Conservation (phyloP, 257 asterid genomes). For the Pogostemon cablin region DNA sequence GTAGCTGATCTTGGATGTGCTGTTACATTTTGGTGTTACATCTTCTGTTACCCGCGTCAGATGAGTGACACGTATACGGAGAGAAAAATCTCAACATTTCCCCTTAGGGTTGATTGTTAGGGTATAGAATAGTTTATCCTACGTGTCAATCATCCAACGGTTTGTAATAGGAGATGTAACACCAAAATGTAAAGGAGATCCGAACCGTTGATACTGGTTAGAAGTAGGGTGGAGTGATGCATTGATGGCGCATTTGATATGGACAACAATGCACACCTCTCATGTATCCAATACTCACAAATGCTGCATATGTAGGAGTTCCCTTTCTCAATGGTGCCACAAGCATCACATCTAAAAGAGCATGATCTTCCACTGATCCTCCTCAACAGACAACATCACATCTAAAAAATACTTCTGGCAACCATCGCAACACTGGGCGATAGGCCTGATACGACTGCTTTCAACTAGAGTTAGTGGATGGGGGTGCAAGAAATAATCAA, state of each 20-base stretch:
- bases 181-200: neutral
- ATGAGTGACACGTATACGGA: too few species aligned
- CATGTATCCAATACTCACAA: neutral
- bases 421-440: neutral
- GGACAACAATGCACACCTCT: constrained; percentile 10
- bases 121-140: too few species aligned
- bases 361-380: neutral
- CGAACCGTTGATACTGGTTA: neutral
- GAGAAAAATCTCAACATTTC: too few species aligned
- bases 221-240: neutral
- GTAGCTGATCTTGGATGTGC: too few species aligned
- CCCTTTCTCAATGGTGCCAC: constrained; percentile 7
- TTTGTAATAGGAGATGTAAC: too few species aligned
- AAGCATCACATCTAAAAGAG: constrained; percentile 12
- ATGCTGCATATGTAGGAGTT: neutral
- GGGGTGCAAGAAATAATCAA: neutral
- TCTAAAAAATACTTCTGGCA: neutral
- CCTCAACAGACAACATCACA: neutral
- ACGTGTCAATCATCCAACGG: too few species aligned
- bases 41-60: too few species aligned
- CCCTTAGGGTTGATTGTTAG: too few species aligned
- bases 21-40: too few species aligned
- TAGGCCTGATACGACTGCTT: neutral
- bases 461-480: neutral
- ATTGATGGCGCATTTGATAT: constrained; percentile 23